A percentile compares a stretch with the other conserved stretches of the same genome.
Conservation (phyloP, 2,329 filamentous ascomycete genomes). For the Exophiala aquamarina region DNA sequence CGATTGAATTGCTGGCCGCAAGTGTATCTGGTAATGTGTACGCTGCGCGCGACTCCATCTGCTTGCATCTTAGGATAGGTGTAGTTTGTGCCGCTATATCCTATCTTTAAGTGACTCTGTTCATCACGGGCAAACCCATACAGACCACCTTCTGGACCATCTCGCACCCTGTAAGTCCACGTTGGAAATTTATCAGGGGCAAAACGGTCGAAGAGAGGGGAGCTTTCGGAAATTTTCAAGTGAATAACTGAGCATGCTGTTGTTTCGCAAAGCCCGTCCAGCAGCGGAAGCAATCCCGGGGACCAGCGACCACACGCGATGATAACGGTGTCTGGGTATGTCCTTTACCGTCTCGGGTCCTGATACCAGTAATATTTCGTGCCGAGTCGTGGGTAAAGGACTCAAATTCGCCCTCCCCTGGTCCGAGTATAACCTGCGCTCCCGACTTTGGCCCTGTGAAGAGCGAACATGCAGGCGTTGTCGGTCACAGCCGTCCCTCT, state of each 20-base stretch:
- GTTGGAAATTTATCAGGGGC: conserved; percentile 47
- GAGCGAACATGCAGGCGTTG: conserved; percentile 47
- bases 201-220: conserved; percentile 41
- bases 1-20: conserved; percentile 5
- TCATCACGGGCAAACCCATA: conserved; percentile 51
- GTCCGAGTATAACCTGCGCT: conserved; percentile 44
- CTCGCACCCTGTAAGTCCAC: conserved; percentile 41
- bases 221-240: conserved; percentile 43
- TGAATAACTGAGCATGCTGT: conserved; percentile 49
- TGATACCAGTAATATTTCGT: conserved; percentile 31
- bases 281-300: conserved; percentile 60
- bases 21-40: conserved; percentile 42
- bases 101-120: conserved; percentile 49
- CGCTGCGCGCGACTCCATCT: conserved; percentile 40
- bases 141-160: conserved; percentile 42
- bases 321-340: conserved; percentile 40
- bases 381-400: conserved; percentile 24
- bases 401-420: conserved; percentile 33
- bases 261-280: conserved; percentile 47
- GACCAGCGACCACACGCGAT: conserved; percentile 89
- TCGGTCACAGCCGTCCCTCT: conserved; percentile 49
- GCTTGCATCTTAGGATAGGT: conserved; percentile 44
- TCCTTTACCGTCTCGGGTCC: conserved; percentile 9
- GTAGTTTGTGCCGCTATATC: conserved; percentile 53
- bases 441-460: conserved; percentile 46